Evolutionary conservation across 345 rosid genomes (phyloP).

Genomic region (Brassica juncea): DNA sequence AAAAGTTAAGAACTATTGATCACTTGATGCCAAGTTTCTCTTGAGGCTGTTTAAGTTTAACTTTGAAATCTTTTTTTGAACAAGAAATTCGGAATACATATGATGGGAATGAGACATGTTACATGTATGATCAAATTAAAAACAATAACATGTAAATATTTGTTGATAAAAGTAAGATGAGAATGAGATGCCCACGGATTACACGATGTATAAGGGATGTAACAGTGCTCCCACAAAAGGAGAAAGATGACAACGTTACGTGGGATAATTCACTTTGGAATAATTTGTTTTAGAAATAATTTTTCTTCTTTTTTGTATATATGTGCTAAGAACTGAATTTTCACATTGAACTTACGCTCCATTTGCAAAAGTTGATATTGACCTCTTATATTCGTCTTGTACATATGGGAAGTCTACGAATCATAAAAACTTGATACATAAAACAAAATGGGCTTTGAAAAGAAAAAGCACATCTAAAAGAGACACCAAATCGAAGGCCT

Average conservation of each 20-base stretch:
- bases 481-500: slow-evolving; percentile 33
- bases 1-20: background rate
- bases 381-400: slow-evolving; percentile 30
- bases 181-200: background rate
- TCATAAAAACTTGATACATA: background rate
- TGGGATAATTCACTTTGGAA: slow-evolving; percentile 16
- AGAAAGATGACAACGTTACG: slow-evolving; percentile 6
- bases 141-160: background rate
- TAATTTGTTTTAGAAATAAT: slow-evolving; percentile 1
- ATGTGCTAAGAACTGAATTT: slow-evolving; percentile 10
- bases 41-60: background rate
- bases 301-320: slow-evolving; percentile 35
- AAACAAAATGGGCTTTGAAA: slow-evolving; percentile 27
- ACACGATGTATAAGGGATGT: background rate
- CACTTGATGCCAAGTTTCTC: background rate
- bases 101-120: background rate
- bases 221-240: background rate
- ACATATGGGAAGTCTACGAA: background rate
- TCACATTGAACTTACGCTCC: slow-evolving; percentile 3
- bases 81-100: background rate
- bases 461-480: slow-evolving; percentile 22
- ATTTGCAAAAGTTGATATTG: slow-evolving; percentile 37
- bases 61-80: background rate
- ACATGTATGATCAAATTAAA: slow-evolving; percentile 6
- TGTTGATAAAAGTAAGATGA: background rate